These are phyloP conservation scores for Oryza glumipatula DNA, from an alignment of 176 grass and related monocot genomes.

Conservation along the genomic window DNA sequence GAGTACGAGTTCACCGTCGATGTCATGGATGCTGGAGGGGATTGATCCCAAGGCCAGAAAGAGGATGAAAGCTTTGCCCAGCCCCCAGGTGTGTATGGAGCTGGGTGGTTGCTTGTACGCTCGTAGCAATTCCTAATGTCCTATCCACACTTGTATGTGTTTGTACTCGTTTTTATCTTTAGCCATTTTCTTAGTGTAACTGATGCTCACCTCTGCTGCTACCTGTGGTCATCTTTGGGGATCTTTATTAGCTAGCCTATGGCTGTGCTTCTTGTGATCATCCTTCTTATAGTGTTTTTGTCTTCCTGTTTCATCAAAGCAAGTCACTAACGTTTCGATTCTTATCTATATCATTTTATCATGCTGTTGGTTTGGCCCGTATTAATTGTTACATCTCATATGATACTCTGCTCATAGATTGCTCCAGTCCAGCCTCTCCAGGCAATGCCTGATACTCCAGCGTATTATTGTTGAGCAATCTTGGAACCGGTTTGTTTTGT, in stretches of 20 bases:
- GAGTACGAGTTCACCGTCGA: constrained; percentile 79
- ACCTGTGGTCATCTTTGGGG: too few relatives aligned
- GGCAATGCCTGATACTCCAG: too few relatives aligned
- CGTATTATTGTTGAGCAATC: too few relatives aligned
- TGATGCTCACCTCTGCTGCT: background rate
- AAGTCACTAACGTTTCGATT: background rate
- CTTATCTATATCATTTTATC: background rate
- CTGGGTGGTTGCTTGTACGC: background rate
- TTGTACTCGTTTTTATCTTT: background rate
- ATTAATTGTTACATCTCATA: too few relatives aligned
- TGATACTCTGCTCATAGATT: too few relatives aligned
- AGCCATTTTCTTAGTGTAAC: background rate
- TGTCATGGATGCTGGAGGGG: constrained; percentile 66
- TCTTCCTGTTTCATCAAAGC: background rate
- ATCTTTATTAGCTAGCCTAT: too few relatives aligned
- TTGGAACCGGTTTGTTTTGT: too few relatives aligned
- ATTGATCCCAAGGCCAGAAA: constrained; percentile 34
- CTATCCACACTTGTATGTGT: background rate
- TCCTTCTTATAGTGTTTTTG: background rate
- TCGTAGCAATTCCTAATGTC: background rate
- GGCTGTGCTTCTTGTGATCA: too few relatives aligned
- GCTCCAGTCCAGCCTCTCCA: too few relatives aligned
- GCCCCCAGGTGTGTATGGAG: background rate
- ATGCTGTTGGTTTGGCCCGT: background rate
- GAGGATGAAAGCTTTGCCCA: background rate